Evolutionary conservation across 2,329 filamentous ascomycete genomes (phyloP).

Genomic region (Venturia asperata): DNA sequence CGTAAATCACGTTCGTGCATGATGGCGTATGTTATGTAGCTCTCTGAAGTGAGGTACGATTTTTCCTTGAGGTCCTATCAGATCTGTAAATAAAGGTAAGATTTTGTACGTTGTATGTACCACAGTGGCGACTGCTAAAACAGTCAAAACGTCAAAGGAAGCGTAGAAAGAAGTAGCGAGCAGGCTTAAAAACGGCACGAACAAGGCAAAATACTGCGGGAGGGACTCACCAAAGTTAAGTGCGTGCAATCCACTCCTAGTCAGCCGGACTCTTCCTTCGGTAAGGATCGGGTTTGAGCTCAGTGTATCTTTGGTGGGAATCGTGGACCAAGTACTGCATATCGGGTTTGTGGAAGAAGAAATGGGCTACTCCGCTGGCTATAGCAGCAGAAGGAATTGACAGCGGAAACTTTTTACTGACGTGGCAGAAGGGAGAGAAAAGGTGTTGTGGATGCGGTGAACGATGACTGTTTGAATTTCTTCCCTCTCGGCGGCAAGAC

Average conservation of each 20-base stretch:
- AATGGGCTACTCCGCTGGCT: neutral
- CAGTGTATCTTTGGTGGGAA: neutral
- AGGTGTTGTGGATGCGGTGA: neutral
- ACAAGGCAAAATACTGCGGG: neutral
- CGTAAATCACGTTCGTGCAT: conserved; percentile 32
- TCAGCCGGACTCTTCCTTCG: neutral
- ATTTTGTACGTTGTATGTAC: neutral
- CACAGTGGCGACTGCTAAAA: neutral
- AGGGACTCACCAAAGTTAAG: neutral
- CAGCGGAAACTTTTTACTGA: neutral
- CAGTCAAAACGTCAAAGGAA: neutral
- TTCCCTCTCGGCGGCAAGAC: neutral
- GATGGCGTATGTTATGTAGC: neutral
- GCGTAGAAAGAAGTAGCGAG: neutral
- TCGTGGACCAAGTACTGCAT: conserved; percentile 12
- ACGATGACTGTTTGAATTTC: neutral
- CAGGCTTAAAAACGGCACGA: neutral
- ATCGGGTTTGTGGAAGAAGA: neutral
- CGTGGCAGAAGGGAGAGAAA: neutral
- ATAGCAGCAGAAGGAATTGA: neutral
- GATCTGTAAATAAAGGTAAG: neutral
- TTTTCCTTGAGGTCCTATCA: neutral
- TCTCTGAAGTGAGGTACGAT: neutral
- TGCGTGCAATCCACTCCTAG: neutral
- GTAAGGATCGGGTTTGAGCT: conserved; percentile 5